Conservation (phyloP, 208 protist genomes). For the Lotmaria passim region DNA sequence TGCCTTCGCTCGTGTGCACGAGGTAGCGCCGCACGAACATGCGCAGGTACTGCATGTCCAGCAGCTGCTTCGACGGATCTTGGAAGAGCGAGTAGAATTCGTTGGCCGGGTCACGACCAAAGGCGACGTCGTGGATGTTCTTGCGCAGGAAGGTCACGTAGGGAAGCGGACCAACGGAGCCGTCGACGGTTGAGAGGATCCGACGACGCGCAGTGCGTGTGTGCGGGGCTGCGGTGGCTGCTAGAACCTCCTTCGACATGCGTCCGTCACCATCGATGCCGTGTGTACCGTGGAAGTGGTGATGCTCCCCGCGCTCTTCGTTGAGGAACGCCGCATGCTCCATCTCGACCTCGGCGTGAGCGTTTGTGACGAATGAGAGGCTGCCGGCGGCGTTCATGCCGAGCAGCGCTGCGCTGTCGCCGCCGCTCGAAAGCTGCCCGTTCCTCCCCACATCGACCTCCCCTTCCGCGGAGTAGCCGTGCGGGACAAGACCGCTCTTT, state of each 20-base stretch:
- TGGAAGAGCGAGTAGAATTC: slow-evolving; percentile 70
- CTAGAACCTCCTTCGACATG: background rate
- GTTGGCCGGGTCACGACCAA: slow-evolving; percentile 54
- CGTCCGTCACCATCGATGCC: too few relatives aligned
- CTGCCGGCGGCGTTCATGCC: slow-evolving; percentile 12
- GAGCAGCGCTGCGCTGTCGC: background rate
- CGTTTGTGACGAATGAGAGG: slow-evolving; percentile 12
- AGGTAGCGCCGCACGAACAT: slow-evolving; percentile 86
- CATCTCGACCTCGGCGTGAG: background rate
- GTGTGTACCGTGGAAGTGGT: background rate
- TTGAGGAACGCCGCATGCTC: background rate
- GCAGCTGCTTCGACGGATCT: slow-evolving; percentile 38
- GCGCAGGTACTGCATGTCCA: slow-evolving; percentile 83
- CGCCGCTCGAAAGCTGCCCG: background rate
- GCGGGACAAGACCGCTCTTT: background rate
- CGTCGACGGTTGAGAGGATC: background rate
- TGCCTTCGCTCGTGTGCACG: slow-evolving; percentile 71
- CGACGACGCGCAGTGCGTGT: background rate
- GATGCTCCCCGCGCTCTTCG: background rate
- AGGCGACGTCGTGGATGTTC: slow-evolving; percentile 57
- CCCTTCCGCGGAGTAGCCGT: background rate
- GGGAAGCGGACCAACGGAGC: slow-evolving; percentile 62
- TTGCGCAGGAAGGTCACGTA: slow-evolving; percentile 73
- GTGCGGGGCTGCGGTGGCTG: background rate
- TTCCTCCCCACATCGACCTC: background rate